A percentile compares a stretch with the other conserved stretches of the same genome.
Evolutionary conservation across 164 flowering plant species (phyloP).

Genomic region (Stephania yunnanensis): DNA sequence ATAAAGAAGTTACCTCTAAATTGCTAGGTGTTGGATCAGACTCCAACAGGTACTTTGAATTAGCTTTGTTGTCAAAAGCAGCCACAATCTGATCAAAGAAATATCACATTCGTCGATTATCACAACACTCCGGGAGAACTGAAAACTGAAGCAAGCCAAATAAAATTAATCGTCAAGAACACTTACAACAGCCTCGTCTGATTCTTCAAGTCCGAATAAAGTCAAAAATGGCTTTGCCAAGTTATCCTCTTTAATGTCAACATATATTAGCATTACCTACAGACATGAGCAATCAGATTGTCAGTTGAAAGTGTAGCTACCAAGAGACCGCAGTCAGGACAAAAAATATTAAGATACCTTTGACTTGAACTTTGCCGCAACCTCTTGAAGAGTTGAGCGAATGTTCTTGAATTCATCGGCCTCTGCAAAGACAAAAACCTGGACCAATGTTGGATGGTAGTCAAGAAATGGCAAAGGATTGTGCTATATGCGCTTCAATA

Average conservation of each 20-base stretch:
- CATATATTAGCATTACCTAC: conserved; percentile 72
- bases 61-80: conserved; percentile 63
- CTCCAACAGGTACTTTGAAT: conserved; percentile 70
- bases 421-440: conserved; percentile 72
- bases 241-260: conserved; percentile 73
- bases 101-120: background rate
- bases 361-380: conserved; percentile 74
- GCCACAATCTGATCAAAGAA: conserved; percentile 39
- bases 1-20: conserved; percentile 53
- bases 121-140: background rate
- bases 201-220: conserved; percentile 78
- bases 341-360: conserved; percentile 42
- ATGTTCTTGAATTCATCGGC: conserved; percentile 56
- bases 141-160: background rate
- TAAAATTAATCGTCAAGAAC: background rate
- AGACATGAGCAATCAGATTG: conserved; percentile 6
- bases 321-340: conserved; percentile 2
- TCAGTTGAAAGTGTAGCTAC: conserved; percentile 2
- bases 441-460: conserved; percentile 11
- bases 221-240: conserved; percentile 91
- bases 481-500: background rate
- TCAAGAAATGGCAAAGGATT: conserved; percentile 1
- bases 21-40: conserved; percentile 52
- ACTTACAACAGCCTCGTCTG: conserved; percentile 62
- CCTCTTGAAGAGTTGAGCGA: conserved; percentile 52